phyloP scores from a whole-genome alignment of 805 yeast genomes.

The Sugiyamaella boreocaroliniensis region DNA sequence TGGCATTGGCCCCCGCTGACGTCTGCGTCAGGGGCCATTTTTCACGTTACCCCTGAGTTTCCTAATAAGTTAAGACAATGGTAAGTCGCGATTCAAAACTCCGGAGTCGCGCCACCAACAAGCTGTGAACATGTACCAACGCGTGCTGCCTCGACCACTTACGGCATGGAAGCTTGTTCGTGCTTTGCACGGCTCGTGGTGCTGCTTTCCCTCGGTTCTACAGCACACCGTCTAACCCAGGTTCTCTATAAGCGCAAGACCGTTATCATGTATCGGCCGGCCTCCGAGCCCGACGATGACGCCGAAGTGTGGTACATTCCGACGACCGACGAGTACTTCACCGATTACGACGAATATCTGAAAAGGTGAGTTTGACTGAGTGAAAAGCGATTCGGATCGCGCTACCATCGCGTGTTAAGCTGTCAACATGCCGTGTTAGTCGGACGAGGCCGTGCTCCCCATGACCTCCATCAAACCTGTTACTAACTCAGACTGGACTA shows the following conservation, averaged over 20 bases:
- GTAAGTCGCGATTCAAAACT: neutral
- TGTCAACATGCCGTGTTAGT: no score
- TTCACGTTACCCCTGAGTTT: neutral
- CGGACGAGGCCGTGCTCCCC: neutral
- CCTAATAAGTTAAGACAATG: neutral
- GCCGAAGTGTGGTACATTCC: constrained; percentile 75
- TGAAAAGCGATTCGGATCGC: neutral
- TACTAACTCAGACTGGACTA: constrained; percentile 28
- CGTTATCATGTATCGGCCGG: constrained; percentile 13
- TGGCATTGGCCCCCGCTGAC: neutral
- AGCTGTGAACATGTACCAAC: no score
- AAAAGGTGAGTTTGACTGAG: constrained; percentile 20
- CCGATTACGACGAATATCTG: constrained; percentile 67
- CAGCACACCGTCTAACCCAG: constrained; percentile 14
- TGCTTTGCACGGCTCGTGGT: no score
- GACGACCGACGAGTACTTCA: constrained; percentile 85
- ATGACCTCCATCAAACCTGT: neutral
- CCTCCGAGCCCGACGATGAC: constrained; percentile 24
- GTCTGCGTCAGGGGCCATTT: neutral
- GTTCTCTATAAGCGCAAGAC: constrained; percentile 36
- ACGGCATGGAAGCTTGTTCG: no score
- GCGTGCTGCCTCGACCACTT: no score
- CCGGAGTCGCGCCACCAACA: no score
- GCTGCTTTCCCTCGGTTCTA: neutral
- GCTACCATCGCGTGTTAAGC: no score